Conservation (phyloP, 306 rosid genomes). For the Mimosa bimucronata region DNA sequence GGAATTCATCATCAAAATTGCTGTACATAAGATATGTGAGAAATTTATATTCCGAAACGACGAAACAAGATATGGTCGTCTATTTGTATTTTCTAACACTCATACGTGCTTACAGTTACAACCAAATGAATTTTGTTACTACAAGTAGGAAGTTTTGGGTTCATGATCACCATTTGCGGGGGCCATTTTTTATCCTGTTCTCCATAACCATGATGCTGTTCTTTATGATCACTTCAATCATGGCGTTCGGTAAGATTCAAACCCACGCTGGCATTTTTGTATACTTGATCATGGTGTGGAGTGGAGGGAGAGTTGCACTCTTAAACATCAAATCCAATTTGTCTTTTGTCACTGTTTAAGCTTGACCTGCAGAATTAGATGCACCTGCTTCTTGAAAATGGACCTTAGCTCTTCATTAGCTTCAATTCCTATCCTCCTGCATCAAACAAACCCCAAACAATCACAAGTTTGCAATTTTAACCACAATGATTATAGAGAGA, state of each 20-base stretch:
- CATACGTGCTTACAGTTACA: constrained; percentile 2
- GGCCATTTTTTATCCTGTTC: constrained; percentile 20
- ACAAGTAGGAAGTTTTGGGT: constrained; percentile 8
- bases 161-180: constrained; percentile 21
- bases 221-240: constrained; percentile 30
- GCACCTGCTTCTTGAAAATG: constrained; percentile 86
- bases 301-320: constrained; percentile 37
- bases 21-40: constrained; percentile 28
- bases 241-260: not conserved
- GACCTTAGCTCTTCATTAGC: constrained; percentile 95
- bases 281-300: constrained; percentile 32
- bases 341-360: constrained; percentile 50
- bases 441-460: constrained; percentile 23
- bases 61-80: constrained; percentile 9
- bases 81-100: too few species aligned
- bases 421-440: constrained; percentile 95
- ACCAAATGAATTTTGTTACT: constrained; percentile 9
- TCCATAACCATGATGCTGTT: constrained; percentile 6
- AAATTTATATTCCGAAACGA: constrained; percentile 12
- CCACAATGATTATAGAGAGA: not conserved
- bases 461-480: constrained; percentile 8
- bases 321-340: constrained; percentile 12
- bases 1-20: constrained; percentile 12
- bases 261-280: constrained; percentile 37
- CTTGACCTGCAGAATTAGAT: constrained; percentile 86